Conservation (phyloP, 352 stramenopile genomes). For the Elongisporangium prolatum region DNA sequence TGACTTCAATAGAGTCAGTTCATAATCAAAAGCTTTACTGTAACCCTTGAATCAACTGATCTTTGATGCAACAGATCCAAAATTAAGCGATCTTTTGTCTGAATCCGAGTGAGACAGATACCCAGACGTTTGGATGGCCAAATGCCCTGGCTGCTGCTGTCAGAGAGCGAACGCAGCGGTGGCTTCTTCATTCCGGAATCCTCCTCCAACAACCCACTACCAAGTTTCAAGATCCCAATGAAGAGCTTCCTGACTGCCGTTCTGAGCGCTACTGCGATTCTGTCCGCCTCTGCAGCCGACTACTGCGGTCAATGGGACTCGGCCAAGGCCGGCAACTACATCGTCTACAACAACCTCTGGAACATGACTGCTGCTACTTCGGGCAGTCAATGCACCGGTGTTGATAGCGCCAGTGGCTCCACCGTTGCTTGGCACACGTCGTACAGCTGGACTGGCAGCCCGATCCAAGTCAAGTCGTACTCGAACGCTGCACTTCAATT, state of each 20-base stretch:
- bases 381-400: conserved; percentile 32
- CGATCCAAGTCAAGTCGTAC: conserved; percentile 40
- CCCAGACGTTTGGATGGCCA: too few species aligned
- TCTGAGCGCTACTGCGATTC: conserved; percentile 1
- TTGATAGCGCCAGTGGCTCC: conserved; percentile 18
- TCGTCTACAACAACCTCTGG: conserved; percentile 50
- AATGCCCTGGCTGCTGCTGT: too few species aligned
- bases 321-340: conserved; percentile 24
- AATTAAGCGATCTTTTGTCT: too few species aligned
- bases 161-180: too few species aligned
- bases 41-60: too few species aligned
- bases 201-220: too few species aligned
- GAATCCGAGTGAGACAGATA: too few species aligned
- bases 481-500: conserved; percentile 35
- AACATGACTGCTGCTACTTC: conserved; percentile 17
- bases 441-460: conserved; percentile 27
- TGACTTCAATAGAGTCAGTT: too few species aligned
- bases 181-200: too few species aligned
- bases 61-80: too few species aligned
- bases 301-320: conserved; percentile 34
- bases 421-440: conserved; percentile 31
- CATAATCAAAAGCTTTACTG: too few species aligned
- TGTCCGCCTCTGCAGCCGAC: conserved; percentile 7
- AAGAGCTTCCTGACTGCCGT: conserved; percentile 11
- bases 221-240: conserved; percentile 10